Evolutionary conservation across 1,139 yeast species (phyloP), one percentile per base, ranked within the genome.

Genomic region (Nakaseomyces nivariensis): DNA sequence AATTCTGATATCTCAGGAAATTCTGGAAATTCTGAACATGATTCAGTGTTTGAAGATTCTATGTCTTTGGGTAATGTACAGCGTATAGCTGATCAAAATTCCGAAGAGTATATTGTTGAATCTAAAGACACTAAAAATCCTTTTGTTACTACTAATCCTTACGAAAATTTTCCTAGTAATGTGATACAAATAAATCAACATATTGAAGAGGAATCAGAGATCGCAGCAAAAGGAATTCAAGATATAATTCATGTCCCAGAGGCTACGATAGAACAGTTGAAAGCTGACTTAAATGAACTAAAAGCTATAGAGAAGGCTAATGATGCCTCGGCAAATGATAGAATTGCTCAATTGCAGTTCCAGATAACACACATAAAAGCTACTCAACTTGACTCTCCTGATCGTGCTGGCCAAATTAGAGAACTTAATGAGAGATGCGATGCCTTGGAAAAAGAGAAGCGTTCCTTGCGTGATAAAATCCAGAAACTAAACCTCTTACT

Each of bases 11-110:
- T 38, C 4, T 38, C 42, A 8, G 42, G 42, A 4, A 38, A 41
- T n/a, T 41, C 44, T 27, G 34, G 34, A 4, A 41, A 24, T 13
- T 41, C 34, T 11, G 44, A 41, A 11, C 33, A 41, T 41, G 44
- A 27, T 8, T 41, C 44, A 27, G 44, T 41, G 8, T 41, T 41
- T n/a, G 44, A 41, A 26, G 44, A 41, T 27, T n/a, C 44, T 5
- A 8, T 29, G 10, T 29, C 33, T 1, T 6, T 29, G 3, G 25
- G 34, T 11, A n/a, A 41, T 13, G 9, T 27, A 10, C 24, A n/a
- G 13, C n/a, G 13, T 10, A 13, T 9, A 27, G 24, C 44, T 29
- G 34, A 6, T n/a, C 44, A 27, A 13, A 27, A 41, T 8, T 41
- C 44, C 3, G 44, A 41, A 29, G 34, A 27, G 10, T 41, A 34